phyloP scores from a whole-genome alignment of 2,329 filamentous ascomycete species.

The Lachnum nothofagi region DNA sequence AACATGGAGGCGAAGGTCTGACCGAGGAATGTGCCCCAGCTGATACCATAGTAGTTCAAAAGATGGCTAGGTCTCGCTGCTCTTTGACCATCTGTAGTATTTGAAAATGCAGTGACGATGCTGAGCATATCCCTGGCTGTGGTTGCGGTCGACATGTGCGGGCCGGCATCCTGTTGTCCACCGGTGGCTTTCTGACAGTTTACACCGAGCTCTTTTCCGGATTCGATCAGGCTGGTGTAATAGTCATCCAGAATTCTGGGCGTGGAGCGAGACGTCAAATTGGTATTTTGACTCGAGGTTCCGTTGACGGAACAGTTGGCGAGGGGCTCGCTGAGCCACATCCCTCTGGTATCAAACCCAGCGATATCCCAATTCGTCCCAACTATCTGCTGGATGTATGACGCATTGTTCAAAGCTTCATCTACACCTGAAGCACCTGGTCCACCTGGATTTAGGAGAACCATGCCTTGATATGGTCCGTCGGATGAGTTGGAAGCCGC shows the following conservation, averaged over 20 bases:
- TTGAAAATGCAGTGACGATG: slow-evolving; percentile 2
- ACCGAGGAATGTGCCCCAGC: slow-evolving; percentile 42
- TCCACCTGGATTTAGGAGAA: slow-evolving; percentile 38
- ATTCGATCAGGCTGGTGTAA: background rate
- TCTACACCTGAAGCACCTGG: slow-evolving; percentile 39
- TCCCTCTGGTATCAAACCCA: slow-evolving; percentile 44
- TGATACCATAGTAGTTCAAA: slow-evolving; percentile 42
- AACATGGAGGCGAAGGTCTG: slow-evolving; percentile 41
- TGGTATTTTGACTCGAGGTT: background rate
- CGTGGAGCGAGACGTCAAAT: background rate
- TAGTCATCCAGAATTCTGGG: slow-evolving; percentile 5
- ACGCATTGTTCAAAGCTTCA: slow-evolving; percentile 27
- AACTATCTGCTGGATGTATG: slow-evolving; percentile 32
- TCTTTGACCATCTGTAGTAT: background rate
- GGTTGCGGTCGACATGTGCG: slow-evolving; percentile 5
- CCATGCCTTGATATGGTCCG: slow-evolving; percentile 9
- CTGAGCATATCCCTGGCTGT: slow-evolving; percentile 7
- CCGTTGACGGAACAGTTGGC: slow-evolving; percentile 40
- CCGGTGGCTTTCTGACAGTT: background rate
- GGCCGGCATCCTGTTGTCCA: background rate
- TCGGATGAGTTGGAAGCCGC: slow-evolving; percentile 7
- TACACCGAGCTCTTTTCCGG: background rate
- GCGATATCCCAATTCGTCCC: slow-evolving; percentile 39
- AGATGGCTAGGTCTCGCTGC: background rate
- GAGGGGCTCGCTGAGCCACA: slow-evolving; percentile 44